Evolutionary conservation across 75 land plant genomes (phyloP).

Genomic region (Larix kaempferi): DNA sequence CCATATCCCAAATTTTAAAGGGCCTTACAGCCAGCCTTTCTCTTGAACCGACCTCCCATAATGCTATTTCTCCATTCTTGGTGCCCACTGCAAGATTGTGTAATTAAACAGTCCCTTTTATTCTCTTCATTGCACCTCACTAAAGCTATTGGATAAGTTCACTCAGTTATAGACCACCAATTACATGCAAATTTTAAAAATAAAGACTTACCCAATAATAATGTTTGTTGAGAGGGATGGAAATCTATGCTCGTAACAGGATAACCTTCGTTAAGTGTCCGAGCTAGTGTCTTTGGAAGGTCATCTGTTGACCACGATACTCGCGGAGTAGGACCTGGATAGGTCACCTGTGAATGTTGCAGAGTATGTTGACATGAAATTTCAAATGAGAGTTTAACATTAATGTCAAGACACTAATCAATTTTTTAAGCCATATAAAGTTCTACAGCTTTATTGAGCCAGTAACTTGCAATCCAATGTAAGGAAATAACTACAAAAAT

Average conservation of each 20-base stretch:
- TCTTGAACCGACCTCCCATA: constrained; percentile 68
- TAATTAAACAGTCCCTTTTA: background rate
- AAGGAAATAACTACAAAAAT: background rate
- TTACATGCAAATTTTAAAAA: background rate
- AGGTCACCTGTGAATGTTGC: constrained; percentile 34
- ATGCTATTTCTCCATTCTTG: constrained; percentile 69
- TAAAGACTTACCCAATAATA: constrained; percentile 39
- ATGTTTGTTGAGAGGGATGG: too few species aligned
- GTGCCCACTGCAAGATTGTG: constrained; percentile 57
- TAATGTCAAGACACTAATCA: too few species aligned
- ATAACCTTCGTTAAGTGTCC: too few species aligned
- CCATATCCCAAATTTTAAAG: constrained; percentile 81
- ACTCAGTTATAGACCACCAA: background rate
- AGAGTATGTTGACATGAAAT: too few species aligned
- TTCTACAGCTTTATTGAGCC: background rate
- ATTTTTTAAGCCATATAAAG: too few species aligned
- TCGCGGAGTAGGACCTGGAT: constrained; percentile 31
- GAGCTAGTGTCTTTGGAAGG: too few species aligned
- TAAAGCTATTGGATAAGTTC: background rate
- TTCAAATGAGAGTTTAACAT: too few species aligned
- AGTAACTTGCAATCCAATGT: background rate
- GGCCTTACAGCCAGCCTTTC: constrained; percentile 70
- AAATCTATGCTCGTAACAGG: too few species aligned
- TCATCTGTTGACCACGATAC: too few species aligned
- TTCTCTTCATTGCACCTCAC: background rate